A percentile compares a stretch with the other conserved stretches of the same genome.
Conservation (phyloP, 2,329 filamentous ascomycete species). For the Cercospora berteroae region DNA sequence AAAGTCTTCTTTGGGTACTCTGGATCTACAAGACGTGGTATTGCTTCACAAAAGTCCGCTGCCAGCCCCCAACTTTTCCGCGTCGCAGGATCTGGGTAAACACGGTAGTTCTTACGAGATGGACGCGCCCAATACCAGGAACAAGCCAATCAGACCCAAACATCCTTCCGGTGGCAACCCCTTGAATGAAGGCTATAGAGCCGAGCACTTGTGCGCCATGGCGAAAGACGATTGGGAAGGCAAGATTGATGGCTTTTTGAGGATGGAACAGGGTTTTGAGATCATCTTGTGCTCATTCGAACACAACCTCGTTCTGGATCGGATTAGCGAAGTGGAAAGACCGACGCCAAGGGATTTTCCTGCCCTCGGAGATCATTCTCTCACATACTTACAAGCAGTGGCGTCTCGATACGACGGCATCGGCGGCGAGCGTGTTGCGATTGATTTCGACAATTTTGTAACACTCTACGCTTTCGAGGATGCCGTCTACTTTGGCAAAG, state of each 20-base stretch:
- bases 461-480: slow-evolving; percentile 46
- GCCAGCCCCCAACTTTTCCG: slow-evolving; percentile 16
- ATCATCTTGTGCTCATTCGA: slow-evolving; percentile 66
- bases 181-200: slow-evolving; percentile 54
- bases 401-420: slow-evolving; percentile 47
- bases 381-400: slow-evolving; percentile 43
- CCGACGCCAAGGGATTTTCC: slow-evolving; percentile 16
- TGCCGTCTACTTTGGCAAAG: slow-evolving; percentile 36
- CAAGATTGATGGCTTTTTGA: slow-evolving; percentile 61
- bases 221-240: slow-evolving; percentile 50
- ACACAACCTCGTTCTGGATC: slow-evolving; percentile 40
- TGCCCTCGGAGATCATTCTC: slow-evolving; percentile 13
- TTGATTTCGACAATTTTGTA: slow-evolving; percentile 53
- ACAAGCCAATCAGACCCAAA: not conserved
- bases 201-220: slow-evolving; percentile 56
- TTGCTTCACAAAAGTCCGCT: slow-evolving; percentile 46
- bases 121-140: not conserved
- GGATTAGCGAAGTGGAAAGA: slow-evolving; percentile 32
- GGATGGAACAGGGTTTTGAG: slow-evolving; percentile 70
- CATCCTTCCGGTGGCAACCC: slow-evolving; percentile 13
- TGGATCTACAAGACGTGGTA: slow-evolving; percentile 65
- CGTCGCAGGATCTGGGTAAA: not conserved
- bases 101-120: not conserved
- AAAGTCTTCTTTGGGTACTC: slow-evolving; percentile 63
- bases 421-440: slow-evolving; percentile 42